Base-by-base conservation (phyloP, 129 eudicot species). In the Escallonia herrerae region DNA sequence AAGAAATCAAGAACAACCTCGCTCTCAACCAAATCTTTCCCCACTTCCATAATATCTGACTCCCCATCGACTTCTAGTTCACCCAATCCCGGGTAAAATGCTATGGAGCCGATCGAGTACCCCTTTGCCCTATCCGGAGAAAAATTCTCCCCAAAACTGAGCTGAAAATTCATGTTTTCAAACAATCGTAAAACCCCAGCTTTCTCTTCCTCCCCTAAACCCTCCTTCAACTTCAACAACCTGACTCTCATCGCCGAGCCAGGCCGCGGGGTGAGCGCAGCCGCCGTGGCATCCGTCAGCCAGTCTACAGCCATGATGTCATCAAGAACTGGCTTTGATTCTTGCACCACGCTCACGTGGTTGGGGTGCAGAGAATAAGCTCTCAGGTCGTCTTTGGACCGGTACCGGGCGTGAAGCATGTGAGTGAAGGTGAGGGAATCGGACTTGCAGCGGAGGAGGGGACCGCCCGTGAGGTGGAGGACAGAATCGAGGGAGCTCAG, bases 51-150 rank as follows among this genome's bases (percentile, higher is more conserved):
- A 22, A 22, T 22, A 22, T 22, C 33, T 22, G 33, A 22, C 0
- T 22, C 33, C 33, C 33, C 33, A 22, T 22, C 33, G 33, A 22
- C 33, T 22, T 22, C 33, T 22, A 22, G 33, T 22, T 22, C 33
- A 22, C 33, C 33, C 33, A 22, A 22, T 22, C 33, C 33, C 33
- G 74, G 65, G 22, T 2, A 53, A 33, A 84, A 69, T 12, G 83
- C 90, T 40, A 84, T 61, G 0, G 90, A 87, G 50, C 72, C 80
- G 4, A 87, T 79, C 41, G 81, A 67, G 64, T 62, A 87, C 5
- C 95, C 91, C 73, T 87, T 87, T 7, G 91, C 86, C 65, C 95
- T 81, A n/a, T 74, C 91, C 58, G 77, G 79, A n/a, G 90, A 84
- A 60, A 87, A 84, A 57, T 79, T 84, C 76, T 84, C 91, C 53